Percentiles rank a stretch among this genome's conserved stretches.
Evolutionary conservation across 495 filamentous ascomycete species (phyloP).

Genomic region (Copromyces sp.): DNA sequence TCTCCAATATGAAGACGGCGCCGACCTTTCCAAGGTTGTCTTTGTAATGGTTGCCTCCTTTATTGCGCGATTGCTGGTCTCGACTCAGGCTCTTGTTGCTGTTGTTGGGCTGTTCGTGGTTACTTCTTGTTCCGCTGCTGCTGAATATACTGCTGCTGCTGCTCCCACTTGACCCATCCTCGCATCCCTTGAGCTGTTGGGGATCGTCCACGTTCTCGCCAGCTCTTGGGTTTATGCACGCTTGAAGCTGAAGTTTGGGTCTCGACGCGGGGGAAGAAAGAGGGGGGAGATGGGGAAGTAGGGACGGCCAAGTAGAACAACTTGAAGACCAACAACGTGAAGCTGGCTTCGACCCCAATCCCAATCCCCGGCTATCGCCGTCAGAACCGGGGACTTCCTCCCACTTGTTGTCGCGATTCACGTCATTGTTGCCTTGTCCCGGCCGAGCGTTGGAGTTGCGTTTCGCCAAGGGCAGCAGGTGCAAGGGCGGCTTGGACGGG

Average conservation of each 20-base stretch:
- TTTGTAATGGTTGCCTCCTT: neutral
- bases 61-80: neutral
- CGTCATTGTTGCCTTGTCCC: conserved; percentile 1
- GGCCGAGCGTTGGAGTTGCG: conserved; percentile 4
- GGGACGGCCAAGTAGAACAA: neutral
- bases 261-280: neutral
- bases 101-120: neutral
- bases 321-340: neutral
- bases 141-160: neutral
- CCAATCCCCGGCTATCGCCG: neutral
- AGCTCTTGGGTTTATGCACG: neutral
- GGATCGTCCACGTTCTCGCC: neutral
- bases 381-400: neutral
- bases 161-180: neutral
- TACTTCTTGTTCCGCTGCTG: neutral
- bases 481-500: neutral
- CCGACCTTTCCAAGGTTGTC: neutral
- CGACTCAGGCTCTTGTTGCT: neutral
- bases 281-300: neutral
- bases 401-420: neutral
- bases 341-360: neutral
- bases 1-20: neutral
- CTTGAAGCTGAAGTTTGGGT: neutral
- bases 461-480: conserved; percentile 4
- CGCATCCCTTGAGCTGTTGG: neutral